These are phyloP conservation scores for Epichloe scottii DNA, from an alignment of 2,329 filamentous ascomycete genomes.

Conservation along the genomic window DNA sequence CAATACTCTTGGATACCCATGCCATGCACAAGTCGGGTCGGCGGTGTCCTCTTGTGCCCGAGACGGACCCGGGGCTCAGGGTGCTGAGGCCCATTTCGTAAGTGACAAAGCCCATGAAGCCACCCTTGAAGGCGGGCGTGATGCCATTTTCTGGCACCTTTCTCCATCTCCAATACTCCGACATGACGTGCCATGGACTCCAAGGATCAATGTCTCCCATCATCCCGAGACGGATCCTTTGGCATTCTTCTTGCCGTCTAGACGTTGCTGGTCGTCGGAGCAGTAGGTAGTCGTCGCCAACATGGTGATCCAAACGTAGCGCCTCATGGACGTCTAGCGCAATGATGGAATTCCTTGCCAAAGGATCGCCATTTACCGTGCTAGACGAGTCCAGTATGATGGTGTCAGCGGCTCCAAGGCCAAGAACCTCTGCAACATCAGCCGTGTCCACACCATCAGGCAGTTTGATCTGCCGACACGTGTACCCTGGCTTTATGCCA, in stretches of 20 bases:
- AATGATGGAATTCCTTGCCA: slow-evolving; percentile 57
- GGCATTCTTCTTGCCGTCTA: slow-evolving; percentile 15
- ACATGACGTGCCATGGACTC: slow-evolving; percentile 38
- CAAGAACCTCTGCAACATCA: slow-evolving; percentile 41
- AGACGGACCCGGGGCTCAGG: slow-evolving; percentile 17
- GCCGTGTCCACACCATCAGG: slow-evolving; percentile 35
- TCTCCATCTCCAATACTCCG: slow-evolving; percentile 28
- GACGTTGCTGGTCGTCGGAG: slow-evolving; percentile 14
- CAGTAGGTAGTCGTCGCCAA: slow-evolving; percentile 29
- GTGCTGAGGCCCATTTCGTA: slow-evolving; percentile 64
- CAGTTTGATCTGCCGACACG: slow-evolving; percentile 29
- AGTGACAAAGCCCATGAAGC: slow-evolving; percentile 72
- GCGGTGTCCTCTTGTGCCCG: slow-evolving; percentile 19
- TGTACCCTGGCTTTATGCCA: slow-evolving; percentile 21
- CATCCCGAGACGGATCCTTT: slow-evolving; percentile 11
- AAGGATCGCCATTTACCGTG: slow-evolving; percentile 29
- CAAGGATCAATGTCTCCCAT: slow-evolving; percentile 15
- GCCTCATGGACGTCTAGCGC: slow-evolving; percentile 49
- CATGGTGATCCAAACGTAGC: slow-evolving; percentile 43
- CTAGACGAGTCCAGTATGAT: slow-evolving; percentile 51
- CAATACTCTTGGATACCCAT: slow-evolving; percentile 65
- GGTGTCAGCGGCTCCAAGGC: slow-evolving; percentile 27
- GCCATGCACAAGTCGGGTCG: slow-evolving; percentile 62
- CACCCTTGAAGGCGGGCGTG: slow-evolving; percentile 57
- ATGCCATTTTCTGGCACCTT: slow-evolving; percentile 10